Evolutionary conservation across 208 protist genomes (phyloP).

Genomic region (Trypanosoma mega): DNA sequence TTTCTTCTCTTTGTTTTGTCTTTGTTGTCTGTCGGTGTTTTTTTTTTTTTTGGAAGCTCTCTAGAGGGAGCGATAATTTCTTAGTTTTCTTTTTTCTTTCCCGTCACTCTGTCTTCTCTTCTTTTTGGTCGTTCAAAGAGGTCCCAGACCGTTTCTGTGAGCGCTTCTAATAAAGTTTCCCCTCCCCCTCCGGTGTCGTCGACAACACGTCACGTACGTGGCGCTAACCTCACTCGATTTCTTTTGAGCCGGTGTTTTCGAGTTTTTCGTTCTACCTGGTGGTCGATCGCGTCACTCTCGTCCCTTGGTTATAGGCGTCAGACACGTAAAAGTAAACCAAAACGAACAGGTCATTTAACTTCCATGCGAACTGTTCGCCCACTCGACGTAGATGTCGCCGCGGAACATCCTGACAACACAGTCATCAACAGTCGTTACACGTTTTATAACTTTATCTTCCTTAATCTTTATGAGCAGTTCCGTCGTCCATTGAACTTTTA

Average conservation of each 20-base stretch:
- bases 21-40: background rate
- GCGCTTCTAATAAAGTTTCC: background rate
- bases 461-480: conserved; percentile 98
- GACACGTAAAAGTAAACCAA: background rate
- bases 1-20: conserved; percentile 16
- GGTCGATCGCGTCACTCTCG: background rate
- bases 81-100: too few species aligned
- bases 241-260: background rate
- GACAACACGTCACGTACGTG: background rate
- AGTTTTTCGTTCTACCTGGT: background rate
- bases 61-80: too few species aligned
- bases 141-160: background rate
- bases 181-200: background rate
- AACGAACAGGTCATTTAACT: background rate
- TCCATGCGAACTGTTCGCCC: conserved; percentile 51
- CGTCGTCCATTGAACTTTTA: conserved; percentile 94
- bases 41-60: conserved; percentile 20
- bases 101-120: background rate
- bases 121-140: background rate
- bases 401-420: conserved; percentile 72
- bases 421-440: conserved; percentile 95
- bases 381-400: conserved; percentile 36
- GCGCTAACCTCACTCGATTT: conserved; percentile 7
- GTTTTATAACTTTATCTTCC: conserved; percentile 92
- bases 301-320: background rate